Conservation (phyloP, 2,329 filamentous ascomycete genomes). For the Epichloe gansuensis region DNA sequence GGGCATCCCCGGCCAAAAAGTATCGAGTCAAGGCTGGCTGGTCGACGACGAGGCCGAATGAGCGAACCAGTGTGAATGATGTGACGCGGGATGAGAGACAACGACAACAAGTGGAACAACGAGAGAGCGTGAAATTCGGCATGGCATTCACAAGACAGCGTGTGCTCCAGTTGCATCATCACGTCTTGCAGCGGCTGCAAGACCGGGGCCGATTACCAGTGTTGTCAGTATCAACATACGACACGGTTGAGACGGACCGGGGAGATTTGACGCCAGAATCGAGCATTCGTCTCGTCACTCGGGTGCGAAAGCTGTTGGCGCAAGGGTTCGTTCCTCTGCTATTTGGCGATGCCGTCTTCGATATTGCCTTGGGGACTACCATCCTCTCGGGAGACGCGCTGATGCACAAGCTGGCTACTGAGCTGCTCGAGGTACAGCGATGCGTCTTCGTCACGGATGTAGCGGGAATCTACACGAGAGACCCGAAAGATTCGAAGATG, state of each 20-base stretch:
- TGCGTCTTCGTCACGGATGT: constrained; percentile 5
- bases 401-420: constrained; percentile 1
- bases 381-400: constrained; percentile 5
- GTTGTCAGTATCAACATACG: constrained; percentile 2
- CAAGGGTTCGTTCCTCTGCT: constrained; percentile 3
- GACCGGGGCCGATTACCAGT: background rate
- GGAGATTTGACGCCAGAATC: background rate
- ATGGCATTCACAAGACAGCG: constrained; percentile 4
- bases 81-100: background rate
- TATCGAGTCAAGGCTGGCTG: constrained; percentile 2
- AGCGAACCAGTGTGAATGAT: background rate
- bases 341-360: constrained; percentile 4
- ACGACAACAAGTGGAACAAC: background rate
- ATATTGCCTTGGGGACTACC: background rate
- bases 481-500: background rate
- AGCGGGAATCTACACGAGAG: constrained; percentile 2
- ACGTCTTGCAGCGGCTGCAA: constrained; percentile 1
- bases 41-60: background rate
- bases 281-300: background rate
- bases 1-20: constrained; percentile 3
- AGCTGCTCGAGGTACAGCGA: background rate
- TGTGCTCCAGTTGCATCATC: constrained; percentile 1
- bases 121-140: background rate
- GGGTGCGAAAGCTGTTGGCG: background rate
- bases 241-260: constrained; percentile 3